Conservation (phyloP, 2,329 filamentous ascomycete species). For the Pseudocercospora eumusae region DNA sequence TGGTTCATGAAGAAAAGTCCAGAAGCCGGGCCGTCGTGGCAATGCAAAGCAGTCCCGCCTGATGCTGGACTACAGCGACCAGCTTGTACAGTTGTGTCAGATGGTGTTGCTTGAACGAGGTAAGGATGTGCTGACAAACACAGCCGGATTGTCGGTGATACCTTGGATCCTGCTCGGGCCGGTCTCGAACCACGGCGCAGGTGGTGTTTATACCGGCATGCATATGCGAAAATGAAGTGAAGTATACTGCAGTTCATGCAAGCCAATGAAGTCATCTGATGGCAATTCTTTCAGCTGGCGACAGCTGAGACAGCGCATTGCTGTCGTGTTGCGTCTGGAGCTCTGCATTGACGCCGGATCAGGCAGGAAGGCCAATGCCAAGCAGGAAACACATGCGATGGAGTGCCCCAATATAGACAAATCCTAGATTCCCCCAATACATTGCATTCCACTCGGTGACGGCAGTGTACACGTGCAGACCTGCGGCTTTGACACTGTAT, state of each 20-base stretch:
- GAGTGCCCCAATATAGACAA: conserved; percentile 42
- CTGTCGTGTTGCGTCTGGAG: conserved; percentile 1
- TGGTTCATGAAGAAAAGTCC: conserved; percentile 2
- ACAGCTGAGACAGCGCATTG: conserved; percentile 6
- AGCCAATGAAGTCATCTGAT: conserved; percentile 8
- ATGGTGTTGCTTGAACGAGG: conserved; percentile 3
- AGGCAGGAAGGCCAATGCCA: conserved; percentile 34
- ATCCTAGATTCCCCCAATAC: conserved; percentile 41
- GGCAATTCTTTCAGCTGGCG: conserved; percentile 1
- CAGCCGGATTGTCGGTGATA: conserved; percentile 6
- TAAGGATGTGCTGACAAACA: conserved; percentile 8
- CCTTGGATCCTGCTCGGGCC: conserved; percentile 13
- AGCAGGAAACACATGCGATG: conserved; percentile 39
- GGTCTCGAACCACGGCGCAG: conserved; percentile 9
- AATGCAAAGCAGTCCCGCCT: background rate
- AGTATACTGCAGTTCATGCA: conserved; percentile 6
- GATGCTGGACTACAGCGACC: conserved; percentile 3
- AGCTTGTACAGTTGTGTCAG: conserved; percentile 5
- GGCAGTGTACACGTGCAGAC: conserved; percentile 51
- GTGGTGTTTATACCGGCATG: conserved; percentile 8
- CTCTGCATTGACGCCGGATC: conserved; percentile 2
- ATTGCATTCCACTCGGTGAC: conserved; percentile 43
- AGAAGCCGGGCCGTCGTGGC: conserved; percentile 6
- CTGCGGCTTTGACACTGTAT: conserved; percentile 64
- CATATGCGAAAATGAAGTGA: background rate